Percentiles rank a stretch among this genome's conserved stretches.
These are phyloP conservation scores for Aspergillus cavernicola DNA, from an alignment of 495 filamentous ascomycete genomes.

Conservation along the genomic window DNA sequence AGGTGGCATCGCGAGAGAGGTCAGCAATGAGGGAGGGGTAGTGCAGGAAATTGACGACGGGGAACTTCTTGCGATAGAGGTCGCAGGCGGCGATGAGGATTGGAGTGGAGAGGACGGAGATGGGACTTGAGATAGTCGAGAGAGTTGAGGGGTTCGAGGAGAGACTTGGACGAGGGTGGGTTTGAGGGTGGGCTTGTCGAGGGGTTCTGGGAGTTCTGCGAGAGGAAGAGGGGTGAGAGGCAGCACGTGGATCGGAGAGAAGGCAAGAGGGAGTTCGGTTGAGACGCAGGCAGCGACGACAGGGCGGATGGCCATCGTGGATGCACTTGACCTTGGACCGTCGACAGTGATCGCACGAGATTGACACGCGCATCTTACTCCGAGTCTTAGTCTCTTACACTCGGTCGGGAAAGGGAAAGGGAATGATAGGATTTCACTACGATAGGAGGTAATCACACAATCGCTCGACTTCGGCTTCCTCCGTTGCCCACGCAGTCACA, in stretches of 20 bases:
- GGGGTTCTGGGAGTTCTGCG: constrained; percentile 2
- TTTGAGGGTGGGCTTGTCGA: neutral
- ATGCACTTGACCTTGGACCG: constrained; percentile 44
- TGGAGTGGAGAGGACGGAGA: constrained; percentile 26
- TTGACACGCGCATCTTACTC: constrained; percentile 43
- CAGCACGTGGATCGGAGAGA: constrained; percentile 31
- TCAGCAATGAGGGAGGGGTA: constrained; percentile 43
- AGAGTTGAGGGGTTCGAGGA: constrained; percentile 2
- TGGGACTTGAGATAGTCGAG: constrained; percentile 13
- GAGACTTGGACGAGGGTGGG: neutral
- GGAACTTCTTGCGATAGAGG: constrained; percentile 41
- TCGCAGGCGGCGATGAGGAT: constrained; percentile 39
- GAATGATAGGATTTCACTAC: constrained; percentile 1
- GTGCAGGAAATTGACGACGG: constrained; percentile 42
- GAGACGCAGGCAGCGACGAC: constrained; percentile 33
- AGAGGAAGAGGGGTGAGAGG: neutral
- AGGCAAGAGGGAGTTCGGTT: constrained; percentile 25
- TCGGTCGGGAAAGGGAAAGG: neutral
- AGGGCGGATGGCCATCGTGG: constrained; percentile 38
- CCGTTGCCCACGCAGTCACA: constrained; percentile 40
- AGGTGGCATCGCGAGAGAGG: constrained; percentile 29
- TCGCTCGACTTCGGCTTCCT: constrained; percentile 31
- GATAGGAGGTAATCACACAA: constrained; percentile 20
- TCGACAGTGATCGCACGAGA: constrained; percentile 41
- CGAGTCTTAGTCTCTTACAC: too few relatives aligned